Conservation (phyloP, 345 rosid species). For the Psidium guajava region DNA sequence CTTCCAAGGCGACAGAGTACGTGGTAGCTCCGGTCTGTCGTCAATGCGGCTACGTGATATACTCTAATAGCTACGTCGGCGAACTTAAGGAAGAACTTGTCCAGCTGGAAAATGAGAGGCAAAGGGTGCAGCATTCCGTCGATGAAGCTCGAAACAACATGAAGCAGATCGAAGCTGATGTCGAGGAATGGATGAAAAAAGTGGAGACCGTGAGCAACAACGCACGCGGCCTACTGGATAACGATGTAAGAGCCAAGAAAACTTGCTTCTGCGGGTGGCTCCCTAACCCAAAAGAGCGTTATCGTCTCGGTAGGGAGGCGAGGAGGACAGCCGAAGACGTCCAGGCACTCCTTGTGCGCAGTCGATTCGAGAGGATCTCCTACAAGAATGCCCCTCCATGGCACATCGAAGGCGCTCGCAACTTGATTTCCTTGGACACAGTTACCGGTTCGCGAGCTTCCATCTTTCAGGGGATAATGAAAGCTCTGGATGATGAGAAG, state of each 20-base stretch:
- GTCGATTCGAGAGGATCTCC: no score
- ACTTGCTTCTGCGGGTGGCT: not conserved
- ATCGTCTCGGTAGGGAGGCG: not conserved
- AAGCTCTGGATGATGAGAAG: not conserved
- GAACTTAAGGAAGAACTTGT: not conserved
- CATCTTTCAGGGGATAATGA: not conserved
- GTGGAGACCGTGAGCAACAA: not conserved
- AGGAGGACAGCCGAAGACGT: rapidly evolving
- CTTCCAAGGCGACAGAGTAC: not conserved
- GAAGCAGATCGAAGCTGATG: rapidly evolving
- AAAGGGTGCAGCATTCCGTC: not conserved
- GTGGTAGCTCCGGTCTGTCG: not conserved
- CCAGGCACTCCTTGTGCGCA: no score
- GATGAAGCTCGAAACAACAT: rapidly evolving
- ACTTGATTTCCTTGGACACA: no score
- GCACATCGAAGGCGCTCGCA: no score
- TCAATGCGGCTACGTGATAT: not conserved
- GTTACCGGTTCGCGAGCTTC: not conserved
- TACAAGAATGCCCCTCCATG: not conserved
- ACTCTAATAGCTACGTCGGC: not conserved
- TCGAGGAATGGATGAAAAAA: not conserved
- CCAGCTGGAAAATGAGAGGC: not conserved
- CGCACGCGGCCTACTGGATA: not conserved
- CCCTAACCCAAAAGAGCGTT: rapidly evolving
- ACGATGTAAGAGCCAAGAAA: not conserved